These are phyloP conservation scores for Phytopythium mirpurense DNA, from an alignment of 352 stramenopile genomes.

Conservation along the genomic window DNA sequence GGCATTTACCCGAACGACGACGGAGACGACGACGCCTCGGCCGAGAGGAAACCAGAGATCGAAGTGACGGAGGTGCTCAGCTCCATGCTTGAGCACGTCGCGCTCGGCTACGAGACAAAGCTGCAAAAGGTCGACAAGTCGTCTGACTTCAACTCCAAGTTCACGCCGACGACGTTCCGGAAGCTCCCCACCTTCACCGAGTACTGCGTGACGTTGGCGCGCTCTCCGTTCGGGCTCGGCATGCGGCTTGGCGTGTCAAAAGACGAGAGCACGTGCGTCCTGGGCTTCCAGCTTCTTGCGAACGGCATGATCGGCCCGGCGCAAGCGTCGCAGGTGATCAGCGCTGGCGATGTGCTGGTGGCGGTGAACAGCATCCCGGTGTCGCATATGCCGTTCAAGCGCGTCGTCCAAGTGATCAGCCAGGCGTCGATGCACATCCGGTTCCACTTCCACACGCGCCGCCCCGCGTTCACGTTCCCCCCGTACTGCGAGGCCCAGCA, in stretches of 20 bases:
- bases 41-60: slow-evolving; percentile 59
- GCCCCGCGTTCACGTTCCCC: slow-evolving; percentile 60
- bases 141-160: slow-evolving; percentile 48
- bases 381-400: slow-evolving; percentile 55
- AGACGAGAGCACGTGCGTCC: slow-evolving; percentile 55
- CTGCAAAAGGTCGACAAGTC: slow-evolving; percentile 35
- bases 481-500: slow-evolving; percentile 57
- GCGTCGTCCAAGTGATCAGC: slow-evolving; percentile 70
- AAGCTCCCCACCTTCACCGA: slow-evolving; percentile 56
- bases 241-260: slow-evolving; percentile 75
- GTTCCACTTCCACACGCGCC: slow-evolving; percentile 81
- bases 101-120: slow-evolving; percentile 61
- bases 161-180: slow-evolving; percentile 42
- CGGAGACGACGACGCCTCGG: slow-evolving; percentile 26
- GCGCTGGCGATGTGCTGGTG: slow-evolving; percentile 62
- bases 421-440: slow-evolving; percentile 55
- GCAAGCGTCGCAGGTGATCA: slow-evolving; percentile 70
- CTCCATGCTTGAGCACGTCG: slow-evolving; percentile 77
- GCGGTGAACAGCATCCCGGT: slow-evolving; percentile 74
- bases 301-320: slow-evolving; percentile 74
- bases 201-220: slow-evolving; percentile 62
- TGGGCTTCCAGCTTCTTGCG: slow-evolving; percentile 73
- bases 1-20: slow-evolving; percentile 36
- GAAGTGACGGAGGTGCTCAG: slow-evolving; percentile 74
- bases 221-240: slow-evolving; percentile 66